Evolutionary conservation across 768 basidiomycete genomes (phyloP).

Genomic region (Podaxis mareebaensis): DNA sequence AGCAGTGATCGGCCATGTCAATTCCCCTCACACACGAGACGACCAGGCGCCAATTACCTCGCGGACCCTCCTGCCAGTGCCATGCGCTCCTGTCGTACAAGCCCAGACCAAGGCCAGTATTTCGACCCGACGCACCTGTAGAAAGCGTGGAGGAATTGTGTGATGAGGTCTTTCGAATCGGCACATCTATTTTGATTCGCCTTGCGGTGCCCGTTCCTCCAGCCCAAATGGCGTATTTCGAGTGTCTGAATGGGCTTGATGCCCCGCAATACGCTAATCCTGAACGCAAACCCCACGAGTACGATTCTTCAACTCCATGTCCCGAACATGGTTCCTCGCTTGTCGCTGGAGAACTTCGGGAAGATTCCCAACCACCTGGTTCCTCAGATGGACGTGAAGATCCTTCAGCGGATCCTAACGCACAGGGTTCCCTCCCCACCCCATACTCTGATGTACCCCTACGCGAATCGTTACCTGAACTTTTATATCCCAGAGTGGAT

Average conservation of each 20-base stretch:
- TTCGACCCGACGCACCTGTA: not conserved
- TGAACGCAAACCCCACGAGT: not conserved
- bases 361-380: not conserved
- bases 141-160: not conserved
- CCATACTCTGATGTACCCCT: not conserved
- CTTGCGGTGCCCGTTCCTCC: not conserved
- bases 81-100: not conserved
- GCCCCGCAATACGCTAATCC: not conserved
- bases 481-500: not conserved
- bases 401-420: not conserved
- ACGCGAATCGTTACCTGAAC: not conserved
- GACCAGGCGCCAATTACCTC: not conserved
- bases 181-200: not conserved
- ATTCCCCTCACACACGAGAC: not conserved
- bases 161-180: constrained; percentile 1
- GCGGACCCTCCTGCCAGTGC: not conserved
- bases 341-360: not conserved
- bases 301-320: not conserved
- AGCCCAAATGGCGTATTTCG: not conserved
- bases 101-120: not conserved
- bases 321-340: not conserved
- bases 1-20: not conserved
- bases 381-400: not conserved
- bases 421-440: not conserved
- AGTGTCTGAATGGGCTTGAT: constrained; percentile 1